phyloP scores from a whole-genome alignment of 1,139 yeast species.

The Geotrichum aggregatum region DNA sequence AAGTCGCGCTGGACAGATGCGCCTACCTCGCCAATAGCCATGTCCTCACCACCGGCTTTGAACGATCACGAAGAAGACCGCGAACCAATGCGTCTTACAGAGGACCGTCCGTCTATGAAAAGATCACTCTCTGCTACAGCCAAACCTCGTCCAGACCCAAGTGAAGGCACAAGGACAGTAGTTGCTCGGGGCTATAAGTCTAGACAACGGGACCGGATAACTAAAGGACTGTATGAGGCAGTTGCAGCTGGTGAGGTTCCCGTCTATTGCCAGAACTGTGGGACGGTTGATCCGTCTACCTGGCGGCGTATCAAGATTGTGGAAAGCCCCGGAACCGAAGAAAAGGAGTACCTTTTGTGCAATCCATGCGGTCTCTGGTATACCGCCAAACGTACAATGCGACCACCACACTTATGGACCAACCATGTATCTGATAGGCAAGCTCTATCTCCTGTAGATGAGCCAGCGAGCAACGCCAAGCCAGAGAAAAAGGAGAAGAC shows the following conservation, averaged over 20 bases:
- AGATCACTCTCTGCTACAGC: conserved; percentile 14
- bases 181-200: conserved; percentile 10
- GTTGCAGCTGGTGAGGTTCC: not conserved
- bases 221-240: conserved; percentile 5
- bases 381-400: conserved; percentile 34
- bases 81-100: not conserved
- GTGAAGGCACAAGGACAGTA: not conserved
- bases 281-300: conserved; percentile 36
- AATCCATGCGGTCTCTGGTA: conserved; percentile 42
- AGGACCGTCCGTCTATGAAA: conserved; percentile 8
- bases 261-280: conserved; percentile 39
- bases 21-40: conserved; percentile 16
- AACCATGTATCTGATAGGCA: not conserved
- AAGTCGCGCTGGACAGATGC: conserved; percentile 14
- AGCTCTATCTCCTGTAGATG: conserved; percentile 4
- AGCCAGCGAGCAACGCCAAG: not conserved
- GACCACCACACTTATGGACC: conserved; percentile 30
- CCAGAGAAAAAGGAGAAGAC: conserved; percentile 13
- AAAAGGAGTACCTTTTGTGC: conserved; percentile 31
- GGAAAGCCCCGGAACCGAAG: conserved; percentile 12
- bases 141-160: not conserved
- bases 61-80: not conserved
- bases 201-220: conserved; percentile 6
- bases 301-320: conserved; percentile 36
- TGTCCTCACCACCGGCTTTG: conserved; percentile 14